Evolutionary conservation across 1,284 basidiomycete species (phyloP), one percentile per base, ranked within the genome.

Genomic region (Stereum hirsutum): DNA sequence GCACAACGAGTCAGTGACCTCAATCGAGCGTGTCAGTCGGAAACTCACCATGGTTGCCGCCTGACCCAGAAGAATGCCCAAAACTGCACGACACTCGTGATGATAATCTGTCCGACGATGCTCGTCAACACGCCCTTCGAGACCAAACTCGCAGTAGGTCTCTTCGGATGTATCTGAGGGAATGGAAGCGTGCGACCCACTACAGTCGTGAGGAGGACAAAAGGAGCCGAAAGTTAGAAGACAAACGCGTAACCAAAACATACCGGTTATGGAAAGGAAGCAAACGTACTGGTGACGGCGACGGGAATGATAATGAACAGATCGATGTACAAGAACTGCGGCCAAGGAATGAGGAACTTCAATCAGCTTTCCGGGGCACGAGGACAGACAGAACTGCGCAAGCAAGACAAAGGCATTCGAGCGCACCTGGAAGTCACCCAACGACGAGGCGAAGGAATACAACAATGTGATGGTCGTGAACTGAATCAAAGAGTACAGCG

Each of bases 291-390:
- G 32, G 92, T 85, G 44, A 99, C 85, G 32, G 95, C 95, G 44
- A 98, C 79, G 1, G 95, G 95, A 40, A 98, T 90, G 56, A 98
- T 98, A 64, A 98, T 91, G 66, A 95, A 93, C 36, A 99, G 71
- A 65, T 99, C 95, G 54, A 99, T 97, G 65, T 97, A 97, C 24
- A 99, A 70, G 64, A 99, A 96, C 87, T 94, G 56, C 40, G 30
- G n/a, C n/a, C 39, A 40, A 44, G 23, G 26, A 28, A 21, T 14
- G 39, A 42, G 34, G 39, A 35, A 42, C 20, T 12, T 42, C 31
- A 26, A 15, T 27, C 12, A 17, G 41, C 11, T 8, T 12, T 25
- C 17, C 15, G 15, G 14, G 23, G 2, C n/a, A n/a, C n/a, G n/a
- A n/a, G n/a, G n/a, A n/a, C n/a, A n/a, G n/a, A n/a, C n/a, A n/a